These are phyloP conservation scores for Vitis riparia DNA, from an alignment of 164 flowering plant genomes.

Conservation along the genomic window DNA sequence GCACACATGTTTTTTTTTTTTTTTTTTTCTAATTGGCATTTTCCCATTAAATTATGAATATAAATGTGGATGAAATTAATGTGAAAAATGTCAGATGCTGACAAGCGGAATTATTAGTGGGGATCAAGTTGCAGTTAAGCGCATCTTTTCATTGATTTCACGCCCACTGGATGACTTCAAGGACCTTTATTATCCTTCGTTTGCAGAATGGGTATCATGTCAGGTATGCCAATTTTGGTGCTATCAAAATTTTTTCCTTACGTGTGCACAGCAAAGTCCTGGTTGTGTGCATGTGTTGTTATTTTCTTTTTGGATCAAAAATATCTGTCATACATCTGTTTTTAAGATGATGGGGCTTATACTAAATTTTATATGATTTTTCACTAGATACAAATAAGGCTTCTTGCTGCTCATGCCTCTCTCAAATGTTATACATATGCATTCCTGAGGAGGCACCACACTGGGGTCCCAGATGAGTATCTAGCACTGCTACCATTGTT, in stretches of 20 bases:
- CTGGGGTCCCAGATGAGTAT: slow-evolving; percentile 62
- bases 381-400: slow-evolving; percentile 78
- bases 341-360: slow-evolving; percentile 2
- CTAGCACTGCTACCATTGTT: slow-evolving; percentile 69
- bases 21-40: background rate
- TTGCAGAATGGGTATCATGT: slow-evolving; percentile 99
- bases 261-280: background rate
- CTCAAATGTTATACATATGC: slow-evolving; percentile 85
- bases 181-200: slow-evolving; percentile 92
- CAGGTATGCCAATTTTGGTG: slow-evolving; percentile 47
- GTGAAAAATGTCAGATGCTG: slow-evolving; percentile 61
- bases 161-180: slow-evolving; percentile 81
- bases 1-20: background rate
- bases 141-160: slow-evolving; percentile 83
- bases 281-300: background rate
- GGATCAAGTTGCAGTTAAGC: slow-evolving; percentile 85
- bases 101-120: slow-evolving; percentile 86
- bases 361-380: background rate
- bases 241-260: background rate
- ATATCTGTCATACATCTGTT: background rate
- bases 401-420: slow-evolving; percentile 94
- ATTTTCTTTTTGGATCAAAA: background rate
- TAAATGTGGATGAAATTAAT: slow-evolving; percentile 8
- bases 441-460: slow-evolving; percentile 57
- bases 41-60: background rate